These are phyloP conservation scores for Fusarium sp. DNA, from an alignment of 2,329 filamentous ascomycete genomes.

Conservation along the genomic window DNA sequence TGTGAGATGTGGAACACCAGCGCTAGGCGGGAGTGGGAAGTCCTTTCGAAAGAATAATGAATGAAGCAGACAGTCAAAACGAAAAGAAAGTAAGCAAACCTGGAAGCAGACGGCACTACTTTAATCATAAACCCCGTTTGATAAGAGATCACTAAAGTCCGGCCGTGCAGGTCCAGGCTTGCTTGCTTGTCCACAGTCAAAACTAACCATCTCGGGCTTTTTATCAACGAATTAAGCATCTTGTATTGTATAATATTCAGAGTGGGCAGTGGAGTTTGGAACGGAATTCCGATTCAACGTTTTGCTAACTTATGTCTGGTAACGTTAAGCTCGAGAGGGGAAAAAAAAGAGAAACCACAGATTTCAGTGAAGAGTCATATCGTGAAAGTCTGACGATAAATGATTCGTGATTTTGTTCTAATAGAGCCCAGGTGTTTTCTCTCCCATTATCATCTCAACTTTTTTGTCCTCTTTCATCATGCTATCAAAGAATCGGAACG, in stretches of 20 bases:
- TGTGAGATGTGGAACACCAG: background rate
- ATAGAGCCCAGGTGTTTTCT: no score
- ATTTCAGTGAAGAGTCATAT: no score
- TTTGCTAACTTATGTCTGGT: no score
- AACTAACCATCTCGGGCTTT: slow-evolving; percentile 4
- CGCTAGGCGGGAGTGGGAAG: slow-evolving; percentile 28
- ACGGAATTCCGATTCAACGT: background rate
- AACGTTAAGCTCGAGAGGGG: no score
- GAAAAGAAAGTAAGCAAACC: background rate
- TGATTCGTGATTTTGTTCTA: no score
- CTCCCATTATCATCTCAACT: no score
- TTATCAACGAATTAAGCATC: background rate
- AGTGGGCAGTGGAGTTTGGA: background rate
- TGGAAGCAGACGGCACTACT: background rate
- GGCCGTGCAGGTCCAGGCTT: background rate
- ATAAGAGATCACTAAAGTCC: background rate
- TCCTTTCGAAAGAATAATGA: slow-evolving; percentile 9
- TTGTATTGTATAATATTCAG: background rate
- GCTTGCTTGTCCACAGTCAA: background rate
- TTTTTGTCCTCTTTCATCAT: no score
- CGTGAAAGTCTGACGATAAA: no score
- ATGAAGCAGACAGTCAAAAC: background rate
- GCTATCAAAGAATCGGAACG: no score
- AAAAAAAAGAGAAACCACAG: no score
- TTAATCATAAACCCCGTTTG: background rate